phyloP scores from a whole-genome alignment of 208 protist species.

The Acanthamoeba rhysodes region DNA sequence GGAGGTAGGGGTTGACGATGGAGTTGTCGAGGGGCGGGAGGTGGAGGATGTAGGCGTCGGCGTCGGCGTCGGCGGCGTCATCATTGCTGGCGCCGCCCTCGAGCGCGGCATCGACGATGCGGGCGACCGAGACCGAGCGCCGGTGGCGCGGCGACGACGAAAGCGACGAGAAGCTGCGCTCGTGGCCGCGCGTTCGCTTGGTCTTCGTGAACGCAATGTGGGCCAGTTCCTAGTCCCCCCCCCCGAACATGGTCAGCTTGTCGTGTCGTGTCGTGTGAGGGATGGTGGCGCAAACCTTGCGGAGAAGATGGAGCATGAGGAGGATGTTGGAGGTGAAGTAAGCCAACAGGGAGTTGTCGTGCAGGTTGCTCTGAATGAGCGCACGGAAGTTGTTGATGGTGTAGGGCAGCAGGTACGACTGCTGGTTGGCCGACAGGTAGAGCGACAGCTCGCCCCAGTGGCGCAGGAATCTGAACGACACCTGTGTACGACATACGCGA shows the following conservation, averaged over 20 bases:
- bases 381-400: conserved; percentile 66
- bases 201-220: conserved; percentile 34
- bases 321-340: conserved; percentile 70
- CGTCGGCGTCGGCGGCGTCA: not conserved
- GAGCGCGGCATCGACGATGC: not conserved
- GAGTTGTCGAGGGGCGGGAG: conserved; percentile 53
- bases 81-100: not conserved
- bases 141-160: not conserved
- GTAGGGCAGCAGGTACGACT: conserved; percentile 67
- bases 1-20: conserved; percentile 57
- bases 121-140: conserved; percentile 4
- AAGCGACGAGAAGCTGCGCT: conserved; percentile 52
- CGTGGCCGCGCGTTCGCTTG: conserved; percentile 2
- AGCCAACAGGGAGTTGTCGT: conserved; percentile 61
- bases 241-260: not conserved
- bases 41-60: conserved; percentile 45
- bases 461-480: conserved; percentile 48
- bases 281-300: not conserved
- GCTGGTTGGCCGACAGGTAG: conserved; percentile 64
- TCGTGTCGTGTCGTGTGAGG: not conserved
- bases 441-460: conserved; percentile 72
- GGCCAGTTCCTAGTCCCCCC: not conserved
- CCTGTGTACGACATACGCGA: not conserved
- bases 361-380: conserved; percentile 67
- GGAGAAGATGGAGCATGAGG: conserved; percentile 51